Base-by-base conservation (phyloP, 495 filamentous ascomycete genomes). In the Lasiosphaeria ovina region DNA sequence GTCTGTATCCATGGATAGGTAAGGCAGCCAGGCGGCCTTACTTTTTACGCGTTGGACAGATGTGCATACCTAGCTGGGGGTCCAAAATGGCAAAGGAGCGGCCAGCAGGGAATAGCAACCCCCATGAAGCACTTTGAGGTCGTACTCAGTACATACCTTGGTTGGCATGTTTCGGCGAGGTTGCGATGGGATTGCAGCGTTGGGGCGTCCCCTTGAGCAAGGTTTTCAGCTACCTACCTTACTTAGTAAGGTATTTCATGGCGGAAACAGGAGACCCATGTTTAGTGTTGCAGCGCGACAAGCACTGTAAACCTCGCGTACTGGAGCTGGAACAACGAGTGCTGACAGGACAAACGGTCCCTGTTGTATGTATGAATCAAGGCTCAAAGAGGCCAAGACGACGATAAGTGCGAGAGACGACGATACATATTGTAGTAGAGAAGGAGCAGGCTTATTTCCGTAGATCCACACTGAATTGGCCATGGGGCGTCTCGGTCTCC, bases 111-210 rank as follows among this genome's bases (percentile, higher is more conserved):
- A 1, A 42, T 48, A 34, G 34, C 51, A 40, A 35, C 3, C 4
- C 42, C 16, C 17, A 61, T 35, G 52, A 55, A 61, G 54, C 58
- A 61, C 24, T 24, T 24, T 24, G 24, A 24, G 36, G 48, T 44
- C 36, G 10, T 60, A 40, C 34, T 24, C 35, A 24, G 47, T 14
- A 44, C 36, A n/a, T 42, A 4, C 40, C 2, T 36, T 36, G 38
- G 36, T 52, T 51, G 17, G 56, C 52, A 38, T 55, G 62, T 64
- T 64, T 64, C 62, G 54, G 36, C 50, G 49, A 33, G n/a, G 57
- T 64, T 61, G 53, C 53, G 35, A 12, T 57, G 14, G 62, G 53
- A 57, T 47, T 60, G 44, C 16, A n/a, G 44, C 44, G 12, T 9
- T 42, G 38, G 38, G 7, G 38, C 12, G 8, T 42, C 8, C 3